phyloP scores from a whole-genome alignment of 768 basidiomycete genomes.

The Calocera cornea region DNA sequence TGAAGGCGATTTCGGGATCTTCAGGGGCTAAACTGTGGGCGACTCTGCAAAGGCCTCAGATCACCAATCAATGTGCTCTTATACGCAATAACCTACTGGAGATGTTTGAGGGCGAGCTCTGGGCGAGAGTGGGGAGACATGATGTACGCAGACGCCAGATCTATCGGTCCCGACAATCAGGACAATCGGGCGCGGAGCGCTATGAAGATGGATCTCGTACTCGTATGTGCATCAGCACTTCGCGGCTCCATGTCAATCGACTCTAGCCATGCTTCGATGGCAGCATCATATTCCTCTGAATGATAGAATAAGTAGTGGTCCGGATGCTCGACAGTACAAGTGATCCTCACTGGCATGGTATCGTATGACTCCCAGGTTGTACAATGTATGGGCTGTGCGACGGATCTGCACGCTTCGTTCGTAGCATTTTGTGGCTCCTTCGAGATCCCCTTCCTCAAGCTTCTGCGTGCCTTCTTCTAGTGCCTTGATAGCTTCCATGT shows the following conservation, averaged over 20 bases:
- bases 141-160: slow-evolving; percentile 81
- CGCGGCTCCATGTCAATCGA: slow-evolving; percentile 68
- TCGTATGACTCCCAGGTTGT: slow-evolving; percentile 79
- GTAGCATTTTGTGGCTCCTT: slow-evolving; percentile 63
- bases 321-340: too few species aligned
- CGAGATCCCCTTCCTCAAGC: slow-evolving; percentile 74
- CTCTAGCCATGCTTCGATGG: slow-evolving; percentile 76
- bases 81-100: slow-evolving; percentile 40
- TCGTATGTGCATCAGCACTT: slow-evolving; percentile 77
- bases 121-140: slow-evolving; percentile 66
- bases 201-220: slow-evolving; percentile 32
- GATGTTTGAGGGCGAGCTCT: slow-evolving; percentile 74
- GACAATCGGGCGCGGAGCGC: slow-evolving; percentile 15
- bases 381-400: slow-evolving; percentile 48
- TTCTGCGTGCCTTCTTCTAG: slow-evolving; percentile 74
- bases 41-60: slow-evolving; percentile 35
- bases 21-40: slow-evolving; percentile 73
- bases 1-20: slow-evolving; percentile 85
- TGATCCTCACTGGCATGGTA: slow-evolving; percentile 65
- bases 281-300: slow-evolving; percentile 75
- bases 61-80: background rate
- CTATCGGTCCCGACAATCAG: slow-evolving; percentile 27
- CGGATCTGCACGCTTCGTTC: slow-evolving; percentile 68
- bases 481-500: slow-evolving; percentile 61
- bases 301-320: slow-evolving; percentile 3